Base-by-base conservation (phyloP, 352 stramenopile species). In the Pythium folliculosum region DNA sequence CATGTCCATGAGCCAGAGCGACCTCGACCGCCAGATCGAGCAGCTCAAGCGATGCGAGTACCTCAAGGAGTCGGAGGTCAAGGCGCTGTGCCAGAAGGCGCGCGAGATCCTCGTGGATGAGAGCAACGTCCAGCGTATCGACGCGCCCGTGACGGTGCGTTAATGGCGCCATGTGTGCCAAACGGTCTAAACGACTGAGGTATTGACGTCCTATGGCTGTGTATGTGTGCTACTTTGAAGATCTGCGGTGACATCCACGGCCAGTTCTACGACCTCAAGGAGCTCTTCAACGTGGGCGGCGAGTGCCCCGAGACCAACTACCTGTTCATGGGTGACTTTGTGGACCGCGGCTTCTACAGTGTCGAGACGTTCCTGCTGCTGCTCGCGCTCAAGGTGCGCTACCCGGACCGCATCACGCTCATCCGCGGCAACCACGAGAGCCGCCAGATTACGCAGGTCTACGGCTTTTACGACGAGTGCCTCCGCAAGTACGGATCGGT, bases 391-490 rank as follows among this genome's bases (percentile, higher is more conserved):
- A 99, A 99, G 80, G 87, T 97, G 55, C 82, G 97, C 30, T 99
- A 99, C 86, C 98, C 97, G 19, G 97, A 99, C 73, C 89, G 97
- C 27, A 99, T 99, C 72, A 99, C 96, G 38, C 76, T 99, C 8
- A 99, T 99, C 67, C 94, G 98, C 23, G 98, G 98, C 61, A 99
- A 99, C 86, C 98, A 99, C 76, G 98, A 99, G 82, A 96, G 78
- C 60, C 81, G 97, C 59, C 97, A 99, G 79, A 99, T 99, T 73
- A 99, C 97, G 19, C 96, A 99, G 76, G 97, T 99, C 7, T 99
- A 99, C 76, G 97, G 98, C 35, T 99, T 99, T 73, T 99, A 99
- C 75, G 97, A 99, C 76, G 98, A 99, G 77, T 99, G 98, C 71
- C 80, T 98, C 23, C 81, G 96, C 67, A 94, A 99, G 76, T 99